A percentile compares a stretch with the other conserved stretches of the same genome.
These are phyloP conservation scores for Sisymbrium irio DNA, from an alignment of 345 rosid species.

Conservation along the genomic window DNA sequence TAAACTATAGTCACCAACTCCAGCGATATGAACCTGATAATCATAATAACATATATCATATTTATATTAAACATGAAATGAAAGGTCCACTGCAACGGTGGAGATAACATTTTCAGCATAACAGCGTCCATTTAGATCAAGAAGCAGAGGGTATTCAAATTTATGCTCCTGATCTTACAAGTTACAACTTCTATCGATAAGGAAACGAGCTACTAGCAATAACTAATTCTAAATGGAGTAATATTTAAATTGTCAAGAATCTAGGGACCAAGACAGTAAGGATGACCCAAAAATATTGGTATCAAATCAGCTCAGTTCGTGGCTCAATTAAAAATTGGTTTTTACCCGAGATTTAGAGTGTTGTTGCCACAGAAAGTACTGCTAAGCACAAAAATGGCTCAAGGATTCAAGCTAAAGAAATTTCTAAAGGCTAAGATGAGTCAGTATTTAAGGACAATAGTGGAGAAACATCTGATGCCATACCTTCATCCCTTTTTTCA, in stretches of 20 bases:
- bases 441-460: neutral
- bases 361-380: slow-evolving; percentile 3
- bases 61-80: slow-evolving; percentile 3
- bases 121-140: slow-evolving; percentile 1
- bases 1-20: slow-evolving; percentile 89
- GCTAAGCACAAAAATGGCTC: neutral
- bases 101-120: slow-evolving; percentile 1
- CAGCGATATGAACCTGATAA: slow-evolving; percentile 92
- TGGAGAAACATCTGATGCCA: neutral
- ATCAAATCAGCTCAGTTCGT: slow-evolving; percentile 4
- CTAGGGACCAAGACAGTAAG: slow-evolving; percentile 8
- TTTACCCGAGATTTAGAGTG: neutral
- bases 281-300: neutral
- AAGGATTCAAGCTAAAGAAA: slow-evolving; percentile 3
- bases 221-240: neutral
- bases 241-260: neutral
- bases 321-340: neutral
- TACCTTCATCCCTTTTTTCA: slow-evolving; percentile 90
- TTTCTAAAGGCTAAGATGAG: neutral
- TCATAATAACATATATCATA: slow-evolving; percentile 9
- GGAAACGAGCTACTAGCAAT: no score
- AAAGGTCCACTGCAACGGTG: slow-evolving; percentile 16
- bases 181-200: neutral
- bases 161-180: neutral
- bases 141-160: slow-evolving; percentile 2